Percentiles rank a stretch among this genome's conserved stretches.
Evolutionary conservation across 2,329 filamentous ascomycete species (phyloP).

Genomic region (Colletotrichum tofieldiae): DNA sequence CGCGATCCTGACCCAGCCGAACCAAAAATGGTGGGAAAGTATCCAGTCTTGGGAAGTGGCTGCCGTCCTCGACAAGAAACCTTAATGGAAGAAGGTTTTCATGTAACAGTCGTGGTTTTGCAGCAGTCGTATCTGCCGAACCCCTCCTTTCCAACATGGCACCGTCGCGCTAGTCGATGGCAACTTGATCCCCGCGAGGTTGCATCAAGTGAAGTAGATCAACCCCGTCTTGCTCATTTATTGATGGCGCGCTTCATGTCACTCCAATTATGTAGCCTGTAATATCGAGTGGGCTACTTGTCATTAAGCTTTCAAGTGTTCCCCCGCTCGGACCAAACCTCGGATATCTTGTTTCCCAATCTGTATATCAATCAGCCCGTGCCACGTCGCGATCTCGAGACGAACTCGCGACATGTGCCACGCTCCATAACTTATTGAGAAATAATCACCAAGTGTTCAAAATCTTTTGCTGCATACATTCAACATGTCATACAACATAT

Average conservation of each 20-base stretch:
- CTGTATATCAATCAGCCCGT: conserved; percentile 25
- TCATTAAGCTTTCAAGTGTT: conserved; percentile 13
- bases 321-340: conserved; percentile 11
- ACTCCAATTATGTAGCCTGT: conserved; percentile 13
- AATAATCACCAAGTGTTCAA: neutral
- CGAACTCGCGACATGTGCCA: neutral
- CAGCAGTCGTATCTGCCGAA: conserved; percentile 25
- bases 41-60: neutral
- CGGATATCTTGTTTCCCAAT: conserved; percentile 5
- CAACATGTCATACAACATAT: conserved; percentile 29
- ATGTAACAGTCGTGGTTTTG: conserved; percentile 39
- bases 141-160: conserved; percentile 2
- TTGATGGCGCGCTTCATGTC: neutral
- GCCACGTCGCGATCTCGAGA: conserved; percentile 2
- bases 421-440: neutral
- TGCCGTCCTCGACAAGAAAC: conserved; percentile 16
- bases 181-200: conserved; percentile 26
- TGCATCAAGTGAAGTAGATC: conserved; percentile 11
- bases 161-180: conserved; percentile 12
- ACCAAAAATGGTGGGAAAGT: neutral
- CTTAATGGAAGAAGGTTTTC: conserved; percentile 25
- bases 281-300: conserved; percentile 1
- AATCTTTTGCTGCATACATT: neutral
- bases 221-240: neutral
- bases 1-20: neutral